A percentile compares a stretch with the other conserved stretches of the same genome.
Conservation (phyloP, 192 early-diverging fungal genomes). For the Geranomyces michiganensis region DNA sequence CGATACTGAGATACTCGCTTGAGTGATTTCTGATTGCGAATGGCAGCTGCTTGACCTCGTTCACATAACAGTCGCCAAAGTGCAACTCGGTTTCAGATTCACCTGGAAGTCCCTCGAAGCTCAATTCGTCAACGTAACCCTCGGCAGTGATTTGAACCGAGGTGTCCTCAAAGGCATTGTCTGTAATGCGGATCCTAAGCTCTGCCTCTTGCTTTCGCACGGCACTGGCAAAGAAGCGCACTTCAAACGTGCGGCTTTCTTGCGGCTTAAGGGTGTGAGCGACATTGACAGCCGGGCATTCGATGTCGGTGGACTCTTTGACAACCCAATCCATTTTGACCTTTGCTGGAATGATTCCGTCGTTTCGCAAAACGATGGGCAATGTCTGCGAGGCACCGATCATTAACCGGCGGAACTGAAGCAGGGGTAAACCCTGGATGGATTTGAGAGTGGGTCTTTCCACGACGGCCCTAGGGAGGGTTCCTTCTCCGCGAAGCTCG, state of each 20-base stretch:
- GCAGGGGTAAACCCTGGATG: conserved; percentile 40
- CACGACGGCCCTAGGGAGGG: conserved; percentile 55
- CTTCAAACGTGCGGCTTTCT: conserved; percentile 43
- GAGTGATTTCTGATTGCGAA: conserved; percentile 55
- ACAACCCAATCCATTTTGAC: conserved; percentile 57
- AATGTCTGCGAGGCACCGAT: conserved; percentile 51
- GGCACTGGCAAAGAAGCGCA: conserved; percentile 45
- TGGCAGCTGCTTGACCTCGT: conserved; percentile 31
- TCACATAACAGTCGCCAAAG: conserved; percentile 57
- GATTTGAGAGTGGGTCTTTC: conserved; percentile 50
- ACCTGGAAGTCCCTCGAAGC: conserved; percentile 53
- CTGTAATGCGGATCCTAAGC: conserved; percentile 50
- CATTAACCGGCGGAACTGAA: conserved; percentile 54
- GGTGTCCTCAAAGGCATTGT: conserved; percentile 64
- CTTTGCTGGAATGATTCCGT: conserved; percentile 61
- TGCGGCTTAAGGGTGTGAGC: conserved; percentile 45
- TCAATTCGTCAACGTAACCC: conserved; percentile 59
- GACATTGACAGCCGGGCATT: conserved; percentile 44
- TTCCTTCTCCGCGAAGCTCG: conserved; percentile 65
- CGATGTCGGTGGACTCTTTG: conserved; percentile 52
- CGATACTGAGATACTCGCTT: conserved; percentile 40
- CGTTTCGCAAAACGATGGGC: conserved; percentile 54
- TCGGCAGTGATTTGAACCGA: conserved; percentile 53
- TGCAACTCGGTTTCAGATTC: conserved; percentile 55
- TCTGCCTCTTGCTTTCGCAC: conserved; percentile 53